Evolutionary conservation across 2,329 filamentous ascomycete genomes (phyloP).

Genomic region (Neonectria hederae): DNA sequence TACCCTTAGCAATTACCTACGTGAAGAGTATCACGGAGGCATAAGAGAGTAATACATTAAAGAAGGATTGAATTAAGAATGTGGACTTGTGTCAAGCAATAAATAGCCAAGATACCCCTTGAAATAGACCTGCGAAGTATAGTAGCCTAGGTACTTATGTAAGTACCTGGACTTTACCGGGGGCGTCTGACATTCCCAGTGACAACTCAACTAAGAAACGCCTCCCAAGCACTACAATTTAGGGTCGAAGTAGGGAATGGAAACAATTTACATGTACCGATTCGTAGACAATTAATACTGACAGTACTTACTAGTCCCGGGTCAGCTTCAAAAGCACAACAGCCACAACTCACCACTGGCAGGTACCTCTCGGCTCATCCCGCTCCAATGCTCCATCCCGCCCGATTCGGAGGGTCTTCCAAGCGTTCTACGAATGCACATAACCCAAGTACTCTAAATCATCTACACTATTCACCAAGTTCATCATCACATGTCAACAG

Average conservation of each 20-base stretch:
- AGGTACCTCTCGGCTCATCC: background rate
- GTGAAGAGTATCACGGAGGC: background rate
- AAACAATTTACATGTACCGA: background rate
- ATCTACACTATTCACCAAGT: too few relatives aligned
- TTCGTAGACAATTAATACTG: background rate
- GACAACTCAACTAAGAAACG: background rate
- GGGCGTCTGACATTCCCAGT: background rate
- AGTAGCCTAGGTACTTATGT: too few relatives aligned
- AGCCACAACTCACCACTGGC: background rate
- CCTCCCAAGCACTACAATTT: background rate
- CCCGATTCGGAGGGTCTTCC: background rate
- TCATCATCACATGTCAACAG: background rate
- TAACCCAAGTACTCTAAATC: too few relatives aligned
- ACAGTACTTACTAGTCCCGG: too few relatives aligned
- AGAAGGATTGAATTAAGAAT: too few relatives aligned
- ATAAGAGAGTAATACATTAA: background rate
- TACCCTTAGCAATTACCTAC: background rate
- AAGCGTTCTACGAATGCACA: background rate
- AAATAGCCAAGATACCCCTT: background rate
- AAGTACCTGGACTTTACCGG: background rate
- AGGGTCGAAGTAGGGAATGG: background rate
- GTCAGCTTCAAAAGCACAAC: too few relatives aligned
- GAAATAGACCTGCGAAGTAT: background rate
- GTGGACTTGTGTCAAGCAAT: background rate
- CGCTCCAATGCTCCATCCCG: background rate